phyloP scores from a whole-genome alignment of 2,329 filamentous ascomycete genomes.

The Pestalotiopsis fici region DNA sequence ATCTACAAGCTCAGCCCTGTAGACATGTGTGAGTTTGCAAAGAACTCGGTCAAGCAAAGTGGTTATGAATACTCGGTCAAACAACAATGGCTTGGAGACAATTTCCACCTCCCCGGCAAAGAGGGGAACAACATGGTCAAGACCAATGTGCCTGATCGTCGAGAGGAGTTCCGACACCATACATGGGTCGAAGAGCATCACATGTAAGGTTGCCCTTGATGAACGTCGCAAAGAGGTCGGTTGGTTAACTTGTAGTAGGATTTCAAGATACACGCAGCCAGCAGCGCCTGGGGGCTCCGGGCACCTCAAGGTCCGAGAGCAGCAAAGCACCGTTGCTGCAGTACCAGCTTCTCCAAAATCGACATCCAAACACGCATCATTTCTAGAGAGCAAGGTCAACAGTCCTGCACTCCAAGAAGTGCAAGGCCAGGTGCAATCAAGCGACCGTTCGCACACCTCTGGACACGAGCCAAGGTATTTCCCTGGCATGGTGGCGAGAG shows the following conservation, averaged over 20 bases:
- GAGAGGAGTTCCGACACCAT: constrained; percentile 86
- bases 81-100: constrained; percentile 83
- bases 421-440: constrained; percentile 20
- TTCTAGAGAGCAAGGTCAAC: constrained; percentile 19
- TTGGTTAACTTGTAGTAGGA: constrained; percentile 14
- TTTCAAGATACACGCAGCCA: constrained; percentile 25
- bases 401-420: constrained; percentile 16
- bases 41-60: constrained; percentile 92
- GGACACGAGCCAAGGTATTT: constrained; percentile 70
- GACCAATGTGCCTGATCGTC: constrained; percentile 92
- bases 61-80: constrained; percentile 91
- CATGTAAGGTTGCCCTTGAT: constrained; percentile 61
- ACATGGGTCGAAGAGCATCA: constrained; percentile 81
- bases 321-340: constrained; percentile 15
- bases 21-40: constrained; percentile 97
- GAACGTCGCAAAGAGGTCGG: neutral
- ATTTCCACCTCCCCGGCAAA: constrained; percentile 77
- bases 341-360: constrained; percentile 28
- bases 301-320: constrained; percentile 20
- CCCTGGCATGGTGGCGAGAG: constrained; percentile 66
- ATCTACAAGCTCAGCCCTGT: constrained; percentile 97
- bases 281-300: constrained; percentile 18
- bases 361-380: constrained; percentile 30
- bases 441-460: constrained; percentile 27
- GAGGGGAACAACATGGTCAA: constrained; percentile 91